These are phyloP conservation scores for Kodamaea laetipori DNA, from an alignment of 805 yeast species.

Conservation along the genomic window DNA sequence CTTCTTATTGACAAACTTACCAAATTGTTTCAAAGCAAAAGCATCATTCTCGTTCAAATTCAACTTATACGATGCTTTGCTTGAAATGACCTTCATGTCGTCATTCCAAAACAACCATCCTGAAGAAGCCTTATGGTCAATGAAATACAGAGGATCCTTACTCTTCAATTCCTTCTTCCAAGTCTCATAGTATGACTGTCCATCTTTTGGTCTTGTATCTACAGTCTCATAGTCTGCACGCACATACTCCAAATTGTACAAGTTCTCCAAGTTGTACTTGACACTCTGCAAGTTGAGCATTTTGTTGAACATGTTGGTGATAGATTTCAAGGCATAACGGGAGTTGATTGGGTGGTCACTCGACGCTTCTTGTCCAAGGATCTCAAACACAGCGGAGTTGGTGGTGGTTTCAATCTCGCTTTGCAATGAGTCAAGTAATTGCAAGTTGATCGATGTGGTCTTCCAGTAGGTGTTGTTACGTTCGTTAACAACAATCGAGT, in stretches of 20 bases:
- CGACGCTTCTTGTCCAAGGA: constrained; percentile 50
- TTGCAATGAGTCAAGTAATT: constrained; percentile 55
- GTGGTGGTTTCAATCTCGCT: constrained; percentile 50
- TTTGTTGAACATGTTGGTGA: constrained; percentile 50
- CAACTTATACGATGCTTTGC: constrained; percentile 25
- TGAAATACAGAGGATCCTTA: constrained; percentile 50
- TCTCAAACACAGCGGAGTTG: constrained; percentile 41
- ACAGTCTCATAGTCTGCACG: constrained; percentile 42
- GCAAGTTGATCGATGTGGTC: constrained; percentile 48
- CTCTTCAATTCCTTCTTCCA: constrained; percentile 58
- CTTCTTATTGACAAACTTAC: constrained; percentile 48
- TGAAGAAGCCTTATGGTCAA: constrained; percentile 55
- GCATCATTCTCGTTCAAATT: constrained; percentile 46
- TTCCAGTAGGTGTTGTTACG: constrained; percentile 56
- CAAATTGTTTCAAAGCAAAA: constrained; percentile 43
- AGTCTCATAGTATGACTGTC: constrained; percentile 36
- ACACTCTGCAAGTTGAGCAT: constrained; percentile 46
- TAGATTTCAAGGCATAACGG: constrained; percentile 59
- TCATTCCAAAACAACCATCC: constrained; percentile 84
- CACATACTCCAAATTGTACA: constrained; percentile 38
- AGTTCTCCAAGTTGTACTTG: constrained; percentile 49
- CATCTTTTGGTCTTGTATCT: constrained; percentile 40
- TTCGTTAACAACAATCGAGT: constrained; percentile 29
- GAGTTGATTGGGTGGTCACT: constrained; percentile 72
- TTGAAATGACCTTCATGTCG: constrained; percentile 46